phyloP scores from a whole-genome alignment of 1,284 basidiomycete genomes.

The Boletus sp. region DNA sequence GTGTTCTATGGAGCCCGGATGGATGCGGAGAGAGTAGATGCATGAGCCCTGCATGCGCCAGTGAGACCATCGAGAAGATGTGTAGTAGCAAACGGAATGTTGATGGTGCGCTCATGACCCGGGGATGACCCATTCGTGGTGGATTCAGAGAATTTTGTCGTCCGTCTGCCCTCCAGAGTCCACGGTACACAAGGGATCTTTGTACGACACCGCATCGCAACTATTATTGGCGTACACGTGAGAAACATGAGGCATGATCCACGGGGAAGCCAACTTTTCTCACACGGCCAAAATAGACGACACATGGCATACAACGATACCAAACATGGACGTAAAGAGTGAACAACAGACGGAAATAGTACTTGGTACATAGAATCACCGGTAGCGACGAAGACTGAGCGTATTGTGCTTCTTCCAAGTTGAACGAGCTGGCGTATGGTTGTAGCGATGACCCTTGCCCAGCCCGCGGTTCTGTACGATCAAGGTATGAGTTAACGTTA shows the following conservation, averaged over 20 bases:
- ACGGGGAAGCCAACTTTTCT: slow-evolving; percentile 4
- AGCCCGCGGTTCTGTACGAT: slow-evolving; percentile 76
- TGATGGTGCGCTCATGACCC: slow-evolving; percentile 7
- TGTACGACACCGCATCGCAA: slow-evolving; percentile 17
- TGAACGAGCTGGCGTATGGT: slow-evolving; percentile 87
- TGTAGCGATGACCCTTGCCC: slow-evolving; percentile 95
- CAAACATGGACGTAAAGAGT: slow-evolving; percentile 16
- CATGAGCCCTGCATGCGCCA: slow-evolving; percentile 15
- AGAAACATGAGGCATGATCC: slow-evolving; percentile 21
- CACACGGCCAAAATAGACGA: not conserved
- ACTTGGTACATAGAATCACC: slow-evolving; percentile 52
- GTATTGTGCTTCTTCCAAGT: slow-evolving; percentile 99
- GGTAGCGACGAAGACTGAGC: slow-evolving; percentile 96
- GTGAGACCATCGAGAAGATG: slow-evolving; percentile 10
- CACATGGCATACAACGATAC: slow-evolving; percentile 22
- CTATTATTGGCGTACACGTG: slow-evolving; percentile 18
- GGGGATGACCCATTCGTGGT: slow-evolving; percentile 19
- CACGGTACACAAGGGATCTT: too few species aligned
- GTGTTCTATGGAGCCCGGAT: not conserved
- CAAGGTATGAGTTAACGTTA: slow-evolving; percentile 1
- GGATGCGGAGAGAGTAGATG: slow-evolving; percentile 4
- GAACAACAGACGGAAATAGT: slow-evolving; percentile 6
- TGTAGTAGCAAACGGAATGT: slow-evolving; percentile 15
- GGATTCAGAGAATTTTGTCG: slow-evolving; percentile 6
- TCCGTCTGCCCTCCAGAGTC: not conserved